A percentile compares a stretch with the other conserved stretches of the same genome.
These are phyloP conservation scores for Beauveria sp. DNA, from an alignment of 2,329 filamentous ascomycete genomes.

Conservation along the genomic window DNA sequence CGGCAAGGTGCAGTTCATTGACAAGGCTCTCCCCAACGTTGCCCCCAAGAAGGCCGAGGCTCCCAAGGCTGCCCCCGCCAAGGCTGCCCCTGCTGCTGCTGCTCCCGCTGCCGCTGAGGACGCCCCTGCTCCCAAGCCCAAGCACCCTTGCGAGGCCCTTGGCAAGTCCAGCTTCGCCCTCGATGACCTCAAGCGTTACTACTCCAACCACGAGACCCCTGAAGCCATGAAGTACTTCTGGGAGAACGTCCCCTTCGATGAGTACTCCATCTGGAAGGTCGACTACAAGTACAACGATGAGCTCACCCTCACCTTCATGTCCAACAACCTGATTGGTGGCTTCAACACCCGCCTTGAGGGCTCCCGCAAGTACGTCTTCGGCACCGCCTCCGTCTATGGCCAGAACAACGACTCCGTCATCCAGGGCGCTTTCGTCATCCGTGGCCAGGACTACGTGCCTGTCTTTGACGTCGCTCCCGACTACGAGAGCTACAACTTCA, in stretches of 20 bases:
- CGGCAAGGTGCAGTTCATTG: conserved; percentile 68
- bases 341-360: conserved; percentile 97
- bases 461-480: conserved; percentile 97
- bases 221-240: conserved; percentile 95
- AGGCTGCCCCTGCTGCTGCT: conserved; percentile 26
- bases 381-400: conserved; percentile 82
- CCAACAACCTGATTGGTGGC: conserved; percentile 94
- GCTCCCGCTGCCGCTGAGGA: conserved; percentile 32
- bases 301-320: conserved; percentile 97
- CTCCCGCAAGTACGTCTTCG: conserved; percentile 97
- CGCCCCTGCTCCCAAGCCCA: conserved; percentile 65
- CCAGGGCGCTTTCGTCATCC: conserved; percentile 88
- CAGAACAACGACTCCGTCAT: conserved; percentile 83
- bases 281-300: conserved; percentile 99
- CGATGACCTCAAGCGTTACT: conserved; percentile 98
- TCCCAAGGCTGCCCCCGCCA: conserved; percentile 48
- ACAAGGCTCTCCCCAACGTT: conserved; percentile 64
- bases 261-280: conserved; percentile 91
- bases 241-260: conserved; percentile 87
- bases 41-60: conserved; percentile 71
- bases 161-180: conserved; percentile 72
- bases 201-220: conserved; percentile 89
- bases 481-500: conserved; percentile 93
- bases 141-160: conserved; percentile 89
- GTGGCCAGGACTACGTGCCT: conserved; percentile 75